Conservation (phyloP, 2,329 filamentous ascomycete species). For the Lecanicillium sp. region DNA sequence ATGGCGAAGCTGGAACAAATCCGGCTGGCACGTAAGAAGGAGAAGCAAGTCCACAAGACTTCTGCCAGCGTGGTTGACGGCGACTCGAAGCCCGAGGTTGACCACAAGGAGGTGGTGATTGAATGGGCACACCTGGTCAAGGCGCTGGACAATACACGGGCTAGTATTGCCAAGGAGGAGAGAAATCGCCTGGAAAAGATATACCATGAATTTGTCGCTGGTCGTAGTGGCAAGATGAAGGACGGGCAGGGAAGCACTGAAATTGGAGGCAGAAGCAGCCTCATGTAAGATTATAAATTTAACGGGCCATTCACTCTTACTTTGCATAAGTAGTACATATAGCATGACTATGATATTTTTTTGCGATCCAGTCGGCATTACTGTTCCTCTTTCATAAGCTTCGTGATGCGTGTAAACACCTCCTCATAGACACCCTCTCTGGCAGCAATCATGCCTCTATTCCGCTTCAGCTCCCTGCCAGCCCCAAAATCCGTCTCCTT, state of each 20-base stretch:
- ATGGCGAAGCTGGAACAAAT: conserved; percentile 75
- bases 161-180: conserved; percentile 77
- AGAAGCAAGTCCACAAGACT: conserved; percentile 24
- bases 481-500: conserved; percentile 25
- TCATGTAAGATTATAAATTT: conserved; percentile 57
- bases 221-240: conserved; percentile 89
- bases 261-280: conserved; percentile 81
- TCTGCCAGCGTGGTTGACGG: conserved; percentile 11
- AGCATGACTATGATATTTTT: neutral
- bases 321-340: neutral
- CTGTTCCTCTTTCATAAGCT: conserved; percentile 14
- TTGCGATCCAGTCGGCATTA: conserved; percentile 3
- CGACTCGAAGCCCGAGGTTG: conserved; percentile 21
- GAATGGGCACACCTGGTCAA: conserved; percentile 75
- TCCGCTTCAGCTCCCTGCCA: conserved; percentile 23
- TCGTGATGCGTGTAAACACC: conserved; percentile 25
- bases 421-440: conserved; percentile 30
- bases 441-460: conserved; percentile 33
- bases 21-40: conserved; percentile 55
- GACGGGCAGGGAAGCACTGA: conserved; percentile 88
- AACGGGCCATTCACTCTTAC: neutral
- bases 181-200: conserved; percentile 66
- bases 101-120: conserved; percentile 66
- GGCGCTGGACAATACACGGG: conserved; percentile 66
- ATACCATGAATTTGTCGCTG: conserved; percentile 87